Conservation (phyloP, 164 flowering plant genomes). For the Brasenia schreberi region DNA sequence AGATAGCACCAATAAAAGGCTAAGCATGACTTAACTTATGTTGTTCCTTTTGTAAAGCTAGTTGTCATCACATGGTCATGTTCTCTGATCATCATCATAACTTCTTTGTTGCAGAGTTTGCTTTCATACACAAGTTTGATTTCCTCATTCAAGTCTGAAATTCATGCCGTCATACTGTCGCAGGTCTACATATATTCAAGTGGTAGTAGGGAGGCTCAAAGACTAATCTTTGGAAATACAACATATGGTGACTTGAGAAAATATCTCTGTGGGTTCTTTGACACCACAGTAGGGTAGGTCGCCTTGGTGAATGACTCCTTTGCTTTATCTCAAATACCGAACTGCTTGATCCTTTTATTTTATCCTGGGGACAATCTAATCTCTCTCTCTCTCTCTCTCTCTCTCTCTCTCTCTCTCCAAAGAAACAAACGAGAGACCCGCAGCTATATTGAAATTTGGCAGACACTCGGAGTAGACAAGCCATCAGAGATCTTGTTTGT, state of each 20-base stretch:
- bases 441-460: slow-evolving; percentile 62
- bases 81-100: no score
- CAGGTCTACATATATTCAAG: slow-evolving; percentile 97
- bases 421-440: slow-evolving; percentile 71
- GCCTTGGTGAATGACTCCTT: neutral
- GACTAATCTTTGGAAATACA: slow-evolving; percentile 82
- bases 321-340: no score
- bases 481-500: slow-evolving; percentile 74
- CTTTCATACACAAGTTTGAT: no score
- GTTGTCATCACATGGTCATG: no score
- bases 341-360: no score
- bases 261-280: slow-evolving; percentile 79
- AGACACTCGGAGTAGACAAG: slow-evolving; percentile 72
- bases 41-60: no score
- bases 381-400: neutral
- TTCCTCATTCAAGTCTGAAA: no score
- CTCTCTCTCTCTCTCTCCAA: no score
- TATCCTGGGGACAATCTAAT: neutral
- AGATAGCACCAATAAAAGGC: no score
- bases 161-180: neutral
- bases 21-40: no score
- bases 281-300: slow-evolving; percentile 71
- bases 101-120: no score
- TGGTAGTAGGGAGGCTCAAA: slow-evolving; percentile 95
- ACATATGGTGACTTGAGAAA: slow-evolving; percentile 74